A percentile compares a stretch with the other conserved stretches of the same genome.
These are phyloP conservation scores for Macrophomina phaseolina DNA, from an alignment of 2,329 filamentous ascomycete species.

Conservation along the genomic window DNA sequence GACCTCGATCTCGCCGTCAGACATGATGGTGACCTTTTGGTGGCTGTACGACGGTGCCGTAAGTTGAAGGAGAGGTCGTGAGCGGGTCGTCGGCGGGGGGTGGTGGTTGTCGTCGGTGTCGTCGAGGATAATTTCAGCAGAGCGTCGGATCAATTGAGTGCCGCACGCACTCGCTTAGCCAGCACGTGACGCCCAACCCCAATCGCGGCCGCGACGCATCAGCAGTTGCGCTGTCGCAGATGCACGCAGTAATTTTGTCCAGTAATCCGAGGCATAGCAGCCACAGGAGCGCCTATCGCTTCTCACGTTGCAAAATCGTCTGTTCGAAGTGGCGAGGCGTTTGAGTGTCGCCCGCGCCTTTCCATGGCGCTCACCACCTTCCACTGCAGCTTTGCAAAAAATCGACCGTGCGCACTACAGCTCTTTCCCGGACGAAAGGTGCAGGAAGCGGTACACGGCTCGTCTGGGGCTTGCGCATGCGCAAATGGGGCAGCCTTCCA, in stretches of 20 bases:
- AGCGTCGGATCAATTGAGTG: conserved; percentile 26
- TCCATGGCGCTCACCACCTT: neutral
- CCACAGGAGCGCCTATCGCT: neutral
- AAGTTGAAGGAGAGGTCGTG: conserved; percentile 21
- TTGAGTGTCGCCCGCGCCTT: neutral
- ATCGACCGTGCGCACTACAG: neutral
- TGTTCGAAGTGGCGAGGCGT: neutral
- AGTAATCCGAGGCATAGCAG: too few relatives aligned
- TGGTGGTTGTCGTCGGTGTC: conserved; percentile 29
- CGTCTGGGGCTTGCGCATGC: too few relatives aligned
- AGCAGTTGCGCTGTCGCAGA: neutral
- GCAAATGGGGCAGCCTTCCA: too few relatives aligned
- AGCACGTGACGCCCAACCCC: conserved; percentile 18
- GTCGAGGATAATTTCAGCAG: conserved; percentile 28
- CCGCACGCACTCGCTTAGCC: conserved; percentile 26
- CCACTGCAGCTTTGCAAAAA: neutral
- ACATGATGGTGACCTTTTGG: conserved; percentile 73
- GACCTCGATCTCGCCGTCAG: conserved; percentile 96
- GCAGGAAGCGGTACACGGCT: too few relatives aligned
- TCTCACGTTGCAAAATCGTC: neutral
- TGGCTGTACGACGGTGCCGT: conserved; percentile 17
- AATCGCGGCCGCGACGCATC: neutral
- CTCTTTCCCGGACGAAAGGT: neutral
- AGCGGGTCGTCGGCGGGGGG: conserved; percentile 27
- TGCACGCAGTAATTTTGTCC: neutral